Conservation (phyloP, 257 asterid species). For the Jacaranda mimosifolia region DNA sequence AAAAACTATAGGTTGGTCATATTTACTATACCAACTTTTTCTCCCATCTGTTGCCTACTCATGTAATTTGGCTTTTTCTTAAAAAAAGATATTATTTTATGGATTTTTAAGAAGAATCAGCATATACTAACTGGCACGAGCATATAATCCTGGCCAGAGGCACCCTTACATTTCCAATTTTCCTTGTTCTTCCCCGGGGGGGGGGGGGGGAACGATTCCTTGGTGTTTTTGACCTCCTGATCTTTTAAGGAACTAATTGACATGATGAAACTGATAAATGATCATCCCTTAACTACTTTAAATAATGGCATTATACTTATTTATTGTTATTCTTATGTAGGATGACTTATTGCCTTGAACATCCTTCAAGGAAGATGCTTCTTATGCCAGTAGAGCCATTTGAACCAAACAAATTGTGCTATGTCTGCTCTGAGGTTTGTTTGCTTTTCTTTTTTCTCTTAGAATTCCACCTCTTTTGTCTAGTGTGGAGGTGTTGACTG, state of each 20-base stretch:
- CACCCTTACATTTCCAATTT: conserved; percentile 6
- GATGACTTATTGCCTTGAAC: conserved; percentile 98
- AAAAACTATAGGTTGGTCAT: conserved; percentile 72
- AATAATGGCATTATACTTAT: not conserved
- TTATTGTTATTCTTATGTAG: conserved; percentile 47
- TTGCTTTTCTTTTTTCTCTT: conserved; percentile 18
- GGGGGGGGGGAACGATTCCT: not conserved
- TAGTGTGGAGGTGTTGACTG: not conserved
- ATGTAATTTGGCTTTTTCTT: not conserved
- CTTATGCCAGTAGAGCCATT: conserved; percentile 97
- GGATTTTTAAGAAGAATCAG: not conserved
- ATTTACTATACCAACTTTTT: conserved; percentile 29
- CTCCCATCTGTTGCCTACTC: conserved; percentile 13
- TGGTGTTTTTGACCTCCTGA: not conserved
- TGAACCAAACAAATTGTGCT: conserved; percentile 89
- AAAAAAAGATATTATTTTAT: too few species aligned
- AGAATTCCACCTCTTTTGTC: not conserved
- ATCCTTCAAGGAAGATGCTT: conserved; percentile 90
- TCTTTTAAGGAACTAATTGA: conserved; percentile 17
- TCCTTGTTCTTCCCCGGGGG: not conserved
- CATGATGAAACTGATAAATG: conserved; percentile 9
- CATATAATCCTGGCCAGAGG: not conserved
- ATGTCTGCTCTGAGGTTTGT: conserved; percentile 95
- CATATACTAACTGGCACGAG: not conserved
- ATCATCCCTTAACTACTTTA: not conserved